phyloP scores from a whole-genome alignment of 805 yeast genomes.

The Metschnikowia shivogae region DNA sequence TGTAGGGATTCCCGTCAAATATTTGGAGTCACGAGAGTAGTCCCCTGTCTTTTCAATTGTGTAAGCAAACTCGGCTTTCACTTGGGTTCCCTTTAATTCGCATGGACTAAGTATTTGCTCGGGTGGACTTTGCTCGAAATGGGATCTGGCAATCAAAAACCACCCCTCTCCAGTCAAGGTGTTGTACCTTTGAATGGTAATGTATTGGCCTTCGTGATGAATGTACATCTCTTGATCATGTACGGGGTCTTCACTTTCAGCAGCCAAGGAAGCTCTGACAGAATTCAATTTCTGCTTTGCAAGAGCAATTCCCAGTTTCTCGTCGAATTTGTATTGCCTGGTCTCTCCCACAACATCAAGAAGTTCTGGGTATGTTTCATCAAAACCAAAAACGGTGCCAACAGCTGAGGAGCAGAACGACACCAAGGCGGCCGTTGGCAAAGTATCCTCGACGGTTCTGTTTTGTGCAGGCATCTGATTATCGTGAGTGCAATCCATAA shows the following conservation, averaged over 20 bases:
- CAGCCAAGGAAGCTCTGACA: slow-evolving; percentile 55
- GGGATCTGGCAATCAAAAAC: slow-evolving; percentile 83
- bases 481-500: slow-evolving; percentile 98
- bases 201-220: slow-evolving; percentile 89
- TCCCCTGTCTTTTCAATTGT: slow-evolving; percentile 53
- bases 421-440: slow-evolving; percentile 92
- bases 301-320: slow-evolving; percentile 61
- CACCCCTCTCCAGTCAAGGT: slow-evolving; percentile 84
- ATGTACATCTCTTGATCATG: slow-evolving; percentile 81
- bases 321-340: slow-evolving; percentile 52
- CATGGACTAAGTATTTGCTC: slow-evolving; percentile 57
- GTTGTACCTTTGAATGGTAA: slow-evolving; percentile 83
- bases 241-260: slow-evolving; percentile 50
- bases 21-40: slow-evolving; percentile 31
- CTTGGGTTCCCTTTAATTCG: slow-evolving; percentile 56
- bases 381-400: slow-evolving; percentile 92
- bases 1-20: slow-evolving; percentile 63
- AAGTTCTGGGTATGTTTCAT: slow-evolving; percentile 81
- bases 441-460: slow-evolving; percentile 89
- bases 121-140: slow-evolving; percentile 47
- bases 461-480: slow-evolving; percentile 86
- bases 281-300: slow-evolving; percentile 60
- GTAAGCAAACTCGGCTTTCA: slow-evolving; percentile 55
- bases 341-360: slow-evolving; percentile 77
- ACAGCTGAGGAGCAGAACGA: slow-evolving; percentile 90